Base-by-base conservation (phyloP, 371 early-diverging fungal species). In the Parasitella parasitica region DNA sequence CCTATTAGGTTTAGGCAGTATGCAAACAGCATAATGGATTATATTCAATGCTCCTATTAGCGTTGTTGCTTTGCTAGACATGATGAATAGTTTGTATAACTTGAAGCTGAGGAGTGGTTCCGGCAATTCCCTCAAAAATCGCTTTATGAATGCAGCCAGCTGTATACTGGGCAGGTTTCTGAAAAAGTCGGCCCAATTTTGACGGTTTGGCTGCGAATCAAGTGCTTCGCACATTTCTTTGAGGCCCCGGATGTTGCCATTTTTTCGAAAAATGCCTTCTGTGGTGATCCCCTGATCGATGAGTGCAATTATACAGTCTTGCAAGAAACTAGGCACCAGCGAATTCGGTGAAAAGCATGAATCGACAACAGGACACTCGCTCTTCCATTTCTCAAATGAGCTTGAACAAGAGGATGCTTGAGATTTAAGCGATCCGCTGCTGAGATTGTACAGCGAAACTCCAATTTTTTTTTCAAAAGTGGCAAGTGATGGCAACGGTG, bases 231-330 rank as follows among this genome's bases (percentile, higher is more conserved):
- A 83, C 51, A 93, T 71, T 35, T 90, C 90, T 57, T 91, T 91
- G 43, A 97, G 79, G 27, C 90, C 75, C 39, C 92, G 82, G 60
- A 98, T 95, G 69, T 98, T 97, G 15, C 98, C 98, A 66, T 95
- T 98, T 72, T 96, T 97, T 57, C 98, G 85, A 83, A 98, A 98
- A 6, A 97, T 89, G 6, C 98, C 98, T 76, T 97, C 97, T 7
- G 90, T 86, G 0, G 82, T 71, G 76, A 98, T 80, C 70, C 95
- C 83, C 59, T 70, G 57, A 1, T 49, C 36, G 27, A 66, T 59
- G 27, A 70, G 55, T 5, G 59, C 56, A 22, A 66, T 26, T n/a
- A 70, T 46, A 56, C 70, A 70, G 30, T 66, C 59, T 28, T 57
- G 54, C 20, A 70, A 13, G 39, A 65, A 70, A 13, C n/a, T 18